Evolutionary conservation across 2,329 filamentous ascomycete species (phyloP).

Genomic region (Fusarium transvaalense): DNA sequence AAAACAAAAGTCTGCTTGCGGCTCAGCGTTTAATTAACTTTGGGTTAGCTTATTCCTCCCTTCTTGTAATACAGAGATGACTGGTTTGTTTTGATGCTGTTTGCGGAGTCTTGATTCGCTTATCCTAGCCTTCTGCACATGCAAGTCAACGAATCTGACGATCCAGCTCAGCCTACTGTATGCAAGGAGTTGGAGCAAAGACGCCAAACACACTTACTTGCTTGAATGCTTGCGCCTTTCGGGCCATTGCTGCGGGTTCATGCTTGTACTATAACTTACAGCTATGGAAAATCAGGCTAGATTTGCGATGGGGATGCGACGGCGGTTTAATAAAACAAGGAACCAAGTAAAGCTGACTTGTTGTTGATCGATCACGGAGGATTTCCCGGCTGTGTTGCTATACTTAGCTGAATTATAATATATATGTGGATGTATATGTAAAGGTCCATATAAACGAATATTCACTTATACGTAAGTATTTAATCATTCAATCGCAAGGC

Average conservation of each 20-base stretch:
- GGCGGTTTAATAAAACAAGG: conserved; percentile 30
- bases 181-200: conserved; percentile 37
- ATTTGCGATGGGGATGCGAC: conserved; percentile 4
- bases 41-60: neutral
- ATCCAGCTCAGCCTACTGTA: conserved; percentile 20
- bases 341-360: too few species aligned
- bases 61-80: conserved; percentile 20
- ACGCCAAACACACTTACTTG: conserved; percentile 27
- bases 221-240: conserved; percentile 1
- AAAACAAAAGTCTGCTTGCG: conserved; percentile 40
- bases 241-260: conserved; percentile 37
- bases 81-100: conserved; percentile 24
- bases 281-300: conserved; percentile 3
- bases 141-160: conserved; percentile 37
- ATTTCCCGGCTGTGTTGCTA: neutral
- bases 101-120: conserved; percentile 36
- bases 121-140: conserved; percentile 41
- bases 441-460: neutral
- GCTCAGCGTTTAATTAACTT: conserved; percentile 12
- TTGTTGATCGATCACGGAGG: conserved; percentile 10
- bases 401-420: conserved; percentile 9
- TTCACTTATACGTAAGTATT: conserved; percentile 1
- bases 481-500: conserved; percentile 33
- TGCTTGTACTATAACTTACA: conserved; percentile 23
- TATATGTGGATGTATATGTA: too few species aligned